Evolutionary conservation across 805 yeast species (phyloP).

Genomic region (Clavispora santaluciae): DNA sequence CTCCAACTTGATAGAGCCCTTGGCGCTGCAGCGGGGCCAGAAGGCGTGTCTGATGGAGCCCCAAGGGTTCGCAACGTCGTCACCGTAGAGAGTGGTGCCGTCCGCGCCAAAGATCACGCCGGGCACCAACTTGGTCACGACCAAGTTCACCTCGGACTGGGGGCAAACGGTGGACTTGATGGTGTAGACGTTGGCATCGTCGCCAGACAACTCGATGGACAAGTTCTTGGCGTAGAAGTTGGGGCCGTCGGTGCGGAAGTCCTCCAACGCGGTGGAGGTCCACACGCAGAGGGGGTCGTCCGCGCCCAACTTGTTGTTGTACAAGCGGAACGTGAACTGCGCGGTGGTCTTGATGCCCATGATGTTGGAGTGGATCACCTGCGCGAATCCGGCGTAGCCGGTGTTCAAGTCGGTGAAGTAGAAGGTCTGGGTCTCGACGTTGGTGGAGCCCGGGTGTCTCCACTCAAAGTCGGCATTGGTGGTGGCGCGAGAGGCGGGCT

Average conservation of each 20-base stretch:
- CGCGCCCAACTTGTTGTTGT: constrained; percentile 43
- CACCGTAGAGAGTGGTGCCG: constrained; percentile 84
- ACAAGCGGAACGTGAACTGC: constrained; percentile 87
- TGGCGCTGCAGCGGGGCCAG: constrained; percentile 85
- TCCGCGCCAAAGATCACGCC: constrained; percentile 89
- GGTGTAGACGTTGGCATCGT: constrained; percentile 36
- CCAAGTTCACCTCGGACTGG: constrained; percentile 67
- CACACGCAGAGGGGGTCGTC: constrained; percentile 51
- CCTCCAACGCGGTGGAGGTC: constrained; percentile 88
- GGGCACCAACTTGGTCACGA: constrained; percentile 55
- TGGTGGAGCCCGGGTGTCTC: constrained; percentile 71
- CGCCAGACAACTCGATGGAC: constrained; percentile 57
- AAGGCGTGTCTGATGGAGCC: constrained; percentile 94
- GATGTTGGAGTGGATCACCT: constrained; percentile 88
- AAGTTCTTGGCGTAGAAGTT: constrained; percentile 77
- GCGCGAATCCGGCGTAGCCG: constrained; percentile 82
- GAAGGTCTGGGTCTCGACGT: constrained; percentile 93
- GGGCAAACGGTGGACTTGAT: constrained; percentile 63
- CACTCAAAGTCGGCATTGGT: constrained; percentile 68
- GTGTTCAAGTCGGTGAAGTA: constrained; percentile 65
- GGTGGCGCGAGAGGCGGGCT: constrained; percentile 48
- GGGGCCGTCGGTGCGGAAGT: constrained; percentile 67
- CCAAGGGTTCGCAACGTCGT: constrained; percentile 83
- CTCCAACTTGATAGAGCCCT: constrained; percentile 57
- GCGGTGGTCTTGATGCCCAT: constrained; percentile 87